A percentile compares a stretch with the other conserved stretches of the same genome.
Conservation (phyloP, 345 rosid genomes). For the Hibiscus syriacus region DNA sequence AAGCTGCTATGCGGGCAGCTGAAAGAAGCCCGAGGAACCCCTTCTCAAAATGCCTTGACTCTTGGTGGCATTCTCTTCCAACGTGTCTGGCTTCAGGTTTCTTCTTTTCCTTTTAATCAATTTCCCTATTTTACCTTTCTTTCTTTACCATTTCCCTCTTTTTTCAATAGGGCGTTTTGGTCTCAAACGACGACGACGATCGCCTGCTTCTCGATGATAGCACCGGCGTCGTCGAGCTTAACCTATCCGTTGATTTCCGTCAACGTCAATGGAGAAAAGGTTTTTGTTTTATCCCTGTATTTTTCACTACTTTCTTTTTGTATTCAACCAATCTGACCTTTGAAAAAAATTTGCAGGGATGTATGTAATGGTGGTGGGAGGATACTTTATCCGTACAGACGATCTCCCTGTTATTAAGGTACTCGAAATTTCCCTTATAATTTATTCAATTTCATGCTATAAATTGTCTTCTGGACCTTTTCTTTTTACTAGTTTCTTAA, state of each 20-base stretch:
- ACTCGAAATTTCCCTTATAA: neutral
- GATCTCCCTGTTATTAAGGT: constrained; percentile 68
- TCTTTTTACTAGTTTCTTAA: no score
- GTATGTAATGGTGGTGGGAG: constrained; percentile 88
- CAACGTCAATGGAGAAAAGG: constrained; percentile 57
- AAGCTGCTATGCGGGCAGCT: constrained; percentile 63
- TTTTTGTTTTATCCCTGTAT: neutral
- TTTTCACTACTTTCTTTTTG: neutral
- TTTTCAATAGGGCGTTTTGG: constrained; percentile 51
- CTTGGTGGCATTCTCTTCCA: constrained; percentile 85
- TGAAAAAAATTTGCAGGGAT: constrained; percentile 33
- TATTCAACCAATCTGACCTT: neutral
- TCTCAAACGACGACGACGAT: constrained; percentile 37
- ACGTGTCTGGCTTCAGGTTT: constrained; percentile 86
- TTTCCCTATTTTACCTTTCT: neutral
- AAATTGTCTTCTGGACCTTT: no score
- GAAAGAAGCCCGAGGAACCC: constrained; percentile 40
- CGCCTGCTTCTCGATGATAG: constrained; percentile 70
- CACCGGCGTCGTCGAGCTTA: constrained; percentile 59
- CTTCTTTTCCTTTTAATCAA: neutral
- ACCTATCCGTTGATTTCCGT: constrained; percentile 50
- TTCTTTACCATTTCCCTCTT: neutral
- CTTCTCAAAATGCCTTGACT: constrained; percentile 52
- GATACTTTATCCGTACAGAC: constrained; percentile 27
- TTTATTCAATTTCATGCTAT: neutral